Conservation (phyloP, 768 basidiomycete species). For the Heimioporus sp. region DNA sequence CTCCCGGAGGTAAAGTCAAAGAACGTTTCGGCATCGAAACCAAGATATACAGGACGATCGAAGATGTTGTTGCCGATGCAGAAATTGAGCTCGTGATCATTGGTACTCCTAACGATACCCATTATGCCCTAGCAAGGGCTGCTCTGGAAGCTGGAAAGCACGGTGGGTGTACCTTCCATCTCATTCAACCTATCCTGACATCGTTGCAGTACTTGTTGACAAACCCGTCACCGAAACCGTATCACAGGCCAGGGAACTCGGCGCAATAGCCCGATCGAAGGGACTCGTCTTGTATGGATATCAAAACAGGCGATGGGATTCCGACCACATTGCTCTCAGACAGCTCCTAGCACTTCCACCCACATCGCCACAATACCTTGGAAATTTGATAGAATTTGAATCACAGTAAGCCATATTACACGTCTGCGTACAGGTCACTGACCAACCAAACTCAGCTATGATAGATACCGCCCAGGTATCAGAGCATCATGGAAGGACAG, state of each 20-base stretch:
- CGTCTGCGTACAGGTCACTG: neutral
- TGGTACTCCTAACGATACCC: constrained; percentile 72
- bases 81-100: constrained; percentile 69
- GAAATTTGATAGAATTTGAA: constrained; percentile 67
- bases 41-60: constrained; percentile 59
- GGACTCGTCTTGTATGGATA: constrained; percentile 65
- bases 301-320: constrained; percentile 78
- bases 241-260: constrained; percentile 59
- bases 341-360: constrained; percentile 54
- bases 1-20: constrained; percentile 60
- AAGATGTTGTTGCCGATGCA: constrained; percentile 57
- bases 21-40: constrained; percentile 59
- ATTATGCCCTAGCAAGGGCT: constrained; percentile 65
- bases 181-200: constrained; percentile 2
- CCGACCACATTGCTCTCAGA: constrained; percentile 69
- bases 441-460: constrained; percentile 47
- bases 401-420: constrained; percentile 52
- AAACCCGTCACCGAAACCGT: constrained; percentile 71
- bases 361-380: constrained; percentile 52
- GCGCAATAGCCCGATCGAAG: constrained; percentile 55
- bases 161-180: constrained; percentile 39
- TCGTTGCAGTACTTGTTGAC: constrained; percentile 63
- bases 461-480: constrained; percentile 64
- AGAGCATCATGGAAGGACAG: constrained; percentile 83
- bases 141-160: constrained; percentile 70